Conservation (phyloP, 208 protist genomes). For the Leishmania lainsoni region DNA sequence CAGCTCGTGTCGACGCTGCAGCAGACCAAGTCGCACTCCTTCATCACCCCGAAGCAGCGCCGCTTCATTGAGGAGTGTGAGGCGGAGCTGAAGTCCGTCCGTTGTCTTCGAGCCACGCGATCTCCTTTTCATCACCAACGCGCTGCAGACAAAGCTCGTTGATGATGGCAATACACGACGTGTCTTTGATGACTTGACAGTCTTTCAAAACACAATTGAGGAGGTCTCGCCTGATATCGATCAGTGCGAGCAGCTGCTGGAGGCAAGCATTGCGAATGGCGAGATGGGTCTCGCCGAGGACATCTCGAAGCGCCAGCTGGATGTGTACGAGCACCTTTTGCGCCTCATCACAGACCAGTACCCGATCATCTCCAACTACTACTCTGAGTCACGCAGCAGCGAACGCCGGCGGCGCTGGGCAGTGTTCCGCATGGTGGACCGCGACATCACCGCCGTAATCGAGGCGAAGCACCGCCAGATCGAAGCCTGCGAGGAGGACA, state of each 20-base stretch:
- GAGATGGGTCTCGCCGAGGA: conserved; percentile 91
- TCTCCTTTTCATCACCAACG: conserved; percentile 81
- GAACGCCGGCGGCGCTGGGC: conserved; percentile 88
- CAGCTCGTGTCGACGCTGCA: conserved; percentile 75
- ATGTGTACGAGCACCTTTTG: conserved; percentile 88
- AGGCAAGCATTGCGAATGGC: conserved; percentile 86
- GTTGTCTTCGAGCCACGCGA: conserved; percentile 84
- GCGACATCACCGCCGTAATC: conserved; percentile 89
- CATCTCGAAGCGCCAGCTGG: conserved; percentile 82
- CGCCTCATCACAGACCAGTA: conserved; percentile 89
- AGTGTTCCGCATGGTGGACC: conserved; percentile 91
- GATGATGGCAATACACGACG: conserved; percentile 82
- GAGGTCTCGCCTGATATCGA: conserved; percentile 86
- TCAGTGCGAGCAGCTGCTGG: conserved; percentile 88
- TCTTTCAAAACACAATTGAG: conserved; percentile 86
- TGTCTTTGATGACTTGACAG: conserved; percentile 77
- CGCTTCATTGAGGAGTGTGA: conserved; percentile 86
- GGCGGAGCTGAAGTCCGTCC: conserved; percentile 59
- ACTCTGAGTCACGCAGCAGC: conserved; percentile 71
- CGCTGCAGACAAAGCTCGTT: conserved; percentile 81
- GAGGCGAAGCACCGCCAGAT: conserved; percentile 85
- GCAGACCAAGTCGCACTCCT: conserved; percentile 76
- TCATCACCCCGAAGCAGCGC: conserved; percentile 84
- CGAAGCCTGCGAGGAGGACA: conserved; percentile 89
- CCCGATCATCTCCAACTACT: conserved; percentile 83